These are phyloP conservation scores for Sicyos baderoa DNA, from an alignment of 306 rosid species.

Conservation along the genomic window DNA sequence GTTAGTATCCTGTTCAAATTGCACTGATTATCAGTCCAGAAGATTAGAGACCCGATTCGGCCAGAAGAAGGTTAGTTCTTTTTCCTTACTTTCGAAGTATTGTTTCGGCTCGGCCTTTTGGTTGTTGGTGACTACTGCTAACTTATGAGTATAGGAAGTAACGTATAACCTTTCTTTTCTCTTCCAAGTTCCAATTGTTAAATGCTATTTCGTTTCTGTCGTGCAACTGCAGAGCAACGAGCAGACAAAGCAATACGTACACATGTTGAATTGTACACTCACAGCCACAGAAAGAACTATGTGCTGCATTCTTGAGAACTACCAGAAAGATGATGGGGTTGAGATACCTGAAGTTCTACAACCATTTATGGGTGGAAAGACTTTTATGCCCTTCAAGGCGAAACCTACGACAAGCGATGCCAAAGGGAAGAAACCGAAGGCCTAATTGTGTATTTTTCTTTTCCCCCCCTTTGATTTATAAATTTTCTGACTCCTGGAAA, in stretches of 20 bases:
- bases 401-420: slow-evolving; percentile 42
- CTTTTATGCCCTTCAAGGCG: slow-evolving; percentile 71
- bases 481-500: background rate
- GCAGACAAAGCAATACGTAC: slow-evolving; percentile 71
- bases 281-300: slow-evolving; percentile 95
- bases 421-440: slow-evolving; percentile 99
- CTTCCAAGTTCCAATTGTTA: background rate
- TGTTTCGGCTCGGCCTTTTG: no score
- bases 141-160: no score
- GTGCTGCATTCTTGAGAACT: slow-evolving; percentile 89
- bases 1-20: slow-evolving; percentile 89
- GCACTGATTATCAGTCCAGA: slow-evolving; percentile 92
- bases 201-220: background rate
- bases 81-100: background rate
- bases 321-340: slow-evolving; percentile 86
- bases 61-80: slow-evolving; percentile 69
- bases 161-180: background rate
- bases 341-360: slow-evolving; percentile 66
- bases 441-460: slow-evolving; percentile 43
- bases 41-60: slow-evolving; percentile 81
- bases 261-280: slow-evolving; percentile 86
- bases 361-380: slow-evolving; percentile 69
- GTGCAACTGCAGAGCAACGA: slow-evolving; percentile 58
- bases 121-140: no score
- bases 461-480: slow-evolving; percentile 10